A percentile compares a stretch with the other conserved stretches of the same genome.
phyloP scores from a whole-genome alignment of 2,329 filamentous ascomycete species.

The Colletotrichum agaves region DNA sequence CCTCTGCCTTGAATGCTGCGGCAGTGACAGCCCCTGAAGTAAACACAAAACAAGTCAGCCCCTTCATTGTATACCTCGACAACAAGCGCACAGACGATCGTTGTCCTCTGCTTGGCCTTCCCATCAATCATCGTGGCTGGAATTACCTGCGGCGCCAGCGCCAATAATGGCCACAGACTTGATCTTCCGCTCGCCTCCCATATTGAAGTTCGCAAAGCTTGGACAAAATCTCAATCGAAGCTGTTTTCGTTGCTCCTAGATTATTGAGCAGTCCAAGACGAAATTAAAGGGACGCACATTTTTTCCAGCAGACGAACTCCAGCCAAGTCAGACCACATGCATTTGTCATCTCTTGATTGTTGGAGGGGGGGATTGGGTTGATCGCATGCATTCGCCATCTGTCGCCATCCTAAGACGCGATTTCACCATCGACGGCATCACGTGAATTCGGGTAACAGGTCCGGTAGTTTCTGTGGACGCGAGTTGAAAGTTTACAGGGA shows the following conservation, averaged over 20 bases:
- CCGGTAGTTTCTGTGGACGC: background rate
- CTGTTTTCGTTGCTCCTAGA: accelerated
- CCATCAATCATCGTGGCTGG: too few relatives aligned
- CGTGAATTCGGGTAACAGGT: constrained; percentile 10
- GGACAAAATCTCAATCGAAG: background rate
- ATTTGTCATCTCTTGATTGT: constrained; percentile 29
- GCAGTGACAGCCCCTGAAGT: constrained; percentile 57
- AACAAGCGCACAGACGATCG: background rate
- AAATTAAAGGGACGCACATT: constrained; percentile 1
- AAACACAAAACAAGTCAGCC: background rate
- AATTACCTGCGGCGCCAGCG: constrained; percentile 54
- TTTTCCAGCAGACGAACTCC: background rate
- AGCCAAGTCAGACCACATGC: constrained; percentile 1
- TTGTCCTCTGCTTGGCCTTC: background rate
- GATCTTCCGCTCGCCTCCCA: constrained; percentile 42
- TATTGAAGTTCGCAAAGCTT: background rate
- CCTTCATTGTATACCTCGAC: background rate
- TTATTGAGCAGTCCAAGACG: too few relatives aligned
- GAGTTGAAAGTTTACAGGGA: background rate
- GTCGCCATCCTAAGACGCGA: constrained; percentile 34
- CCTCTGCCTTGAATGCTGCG: constrained; percentile 57
- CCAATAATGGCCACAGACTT: constrained; percentile 56
- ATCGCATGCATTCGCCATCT: constrained; percentile 34
- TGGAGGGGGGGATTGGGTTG: constrained; percentile 12
- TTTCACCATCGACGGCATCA: constrained; percentile 35